Evolutionary conservation across 805 yeast genomes (phyloP), one percentile per base, ranked within the genome.

Genomic region (Zygotorulaspora florentina): DNA sequence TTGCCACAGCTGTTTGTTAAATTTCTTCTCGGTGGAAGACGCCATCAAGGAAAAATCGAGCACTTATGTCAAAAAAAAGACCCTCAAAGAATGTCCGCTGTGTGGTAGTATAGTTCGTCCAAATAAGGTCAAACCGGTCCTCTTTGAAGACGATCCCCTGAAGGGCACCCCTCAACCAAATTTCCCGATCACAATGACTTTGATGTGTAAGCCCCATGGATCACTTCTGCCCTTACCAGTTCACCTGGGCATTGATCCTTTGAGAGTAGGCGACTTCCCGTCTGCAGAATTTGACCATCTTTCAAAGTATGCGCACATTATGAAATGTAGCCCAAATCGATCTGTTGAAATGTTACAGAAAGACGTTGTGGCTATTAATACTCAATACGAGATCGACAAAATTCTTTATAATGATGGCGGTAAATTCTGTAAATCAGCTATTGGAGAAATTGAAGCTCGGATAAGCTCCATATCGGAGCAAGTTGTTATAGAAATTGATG

Each of bases 1-100:
- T 58, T 93, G 99, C 61, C 73, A 79, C 45, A 79, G 89, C 11
- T 93, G 99, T 64, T 65, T 91, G 26, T 64, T 89, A 45, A 77
- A 89, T 37, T 78, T 86, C 56, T 68, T 87, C 37, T 51, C 61
- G 13, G 46, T 51, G 36, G 85, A 78, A 30, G 79, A 82, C 15
- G 71, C 71, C 18, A 59, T 66, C 6, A 62, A 66, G 4, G 64
- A 59, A 20, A 61, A 62, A 37, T 59, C 66, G 6, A 64, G 57
- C 31, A 58, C 55, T 2, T 56, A 56, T 37, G 52, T 43, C 2
- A 65, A 67, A 38, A 70, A 70, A 54, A 56, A 76, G 67, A 79
- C 75, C 57, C 73, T 75, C 46, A 80, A 79, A 42, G 87, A 80
- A 37, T 90, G 97, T 62, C 97, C 97, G 0, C 65, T 90, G 20